Evolutionary conservation across 306 rosid genomes (phyloP).

Genomic region (Trifolium pratense): DNA sequence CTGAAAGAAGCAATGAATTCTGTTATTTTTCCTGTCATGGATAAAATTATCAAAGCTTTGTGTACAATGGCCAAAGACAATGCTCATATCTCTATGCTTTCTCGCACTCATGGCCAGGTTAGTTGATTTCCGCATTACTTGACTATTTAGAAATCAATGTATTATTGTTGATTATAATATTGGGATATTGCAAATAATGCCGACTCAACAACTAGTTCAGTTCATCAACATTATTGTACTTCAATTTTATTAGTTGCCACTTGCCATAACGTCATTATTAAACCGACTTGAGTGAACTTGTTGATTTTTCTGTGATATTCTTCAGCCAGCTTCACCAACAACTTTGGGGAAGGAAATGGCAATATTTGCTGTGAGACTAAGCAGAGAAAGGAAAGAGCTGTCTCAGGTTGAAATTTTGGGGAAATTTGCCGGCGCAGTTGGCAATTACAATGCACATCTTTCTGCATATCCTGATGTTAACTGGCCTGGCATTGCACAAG

Average conservation of each 20-base stretch:
- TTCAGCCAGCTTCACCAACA: slow-evolving; percentile 94
- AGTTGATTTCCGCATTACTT: slow-evolving; percentile 34
- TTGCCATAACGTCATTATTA: slow-evolving; percentile 8
- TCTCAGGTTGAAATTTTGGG: slow-evolving; percentile 77
- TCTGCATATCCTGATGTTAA: slow-evolving; percentile 79
- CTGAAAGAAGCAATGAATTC: slow-evolving; percentile 67
- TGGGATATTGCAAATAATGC: slow-evolving; percentile 21
- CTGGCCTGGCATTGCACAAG: slow-evolving; percentile 74
- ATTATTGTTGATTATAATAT: slow-evolving; percentile 1
- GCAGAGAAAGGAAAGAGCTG: slow-evolving; percentile 70
- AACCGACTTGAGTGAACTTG: slow-evolving; percentile 4
- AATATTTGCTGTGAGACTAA: slow-evolving; percentile 77
- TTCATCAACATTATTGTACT: neutral
- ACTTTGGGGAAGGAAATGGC: slow-evolving; percentile 98
- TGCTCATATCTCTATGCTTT: slow-evolving; percentile 81
- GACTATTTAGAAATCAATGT: slow-evolving; percentile 19
- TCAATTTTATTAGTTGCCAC: slow-evolving; percentile 9
- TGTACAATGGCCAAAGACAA: slow-evolving; percentile 66
- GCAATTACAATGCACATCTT: slow-evolving; percentile 92
- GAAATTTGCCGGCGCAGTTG: slow-evolving; percentile 97
- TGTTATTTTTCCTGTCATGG: slow-evolving; percentile 75
- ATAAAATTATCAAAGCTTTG: slow-evolving; percentile 61
- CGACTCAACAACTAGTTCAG: neutral
- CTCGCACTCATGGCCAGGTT: slow-evolving; percentile 96
- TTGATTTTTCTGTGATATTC: slow-evolving; percentile 19